Base-by-base conservation (phyloP, 2,329 filamentous ascomycete species). In the Fusarium metavorans region DNA sequence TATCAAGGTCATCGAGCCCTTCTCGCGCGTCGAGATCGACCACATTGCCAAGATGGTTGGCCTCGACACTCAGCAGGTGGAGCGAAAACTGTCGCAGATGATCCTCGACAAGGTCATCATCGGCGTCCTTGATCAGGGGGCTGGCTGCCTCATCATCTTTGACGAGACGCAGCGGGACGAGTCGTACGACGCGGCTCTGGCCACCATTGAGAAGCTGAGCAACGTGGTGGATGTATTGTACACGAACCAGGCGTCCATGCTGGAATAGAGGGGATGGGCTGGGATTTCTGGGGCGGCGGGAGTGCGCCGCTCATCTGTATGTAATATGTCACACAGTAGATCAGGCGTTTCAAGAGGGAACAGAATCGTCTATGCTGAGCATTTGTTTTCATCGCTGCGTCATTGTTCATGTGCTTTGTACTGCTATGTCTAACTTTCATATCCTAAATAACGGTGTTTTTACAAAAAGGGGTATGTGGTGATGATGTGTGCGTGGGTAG, bases 1-100 rank as follows among this genome's bases (percentile, higher is more conserved):
- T 48, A 97, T 98, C 90, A 98, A 99, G 88, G 97, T 99, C 73
- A 99, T 99, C 82, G 97, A 99, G 88, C 97, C 97, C 25, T 99
- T 98, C 87, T 97, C 94, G 80, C 92, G 95, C 72, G 97, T 99
- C 64, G 97, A 99, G 86, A 97, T 99, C 79, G 93, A 93, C 79
- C 97, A 99, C 83, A 95, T 99, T 80, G 96, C 97, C 77, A 95
- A 97, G 88, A 97, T 98, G 93, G 97, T 99, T 62, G 95, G 96
- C 43, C 89, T 99, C 72, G 97, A 98, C 83, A 97, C 94, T 30
- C 93, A 95, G 84, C 96, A 98, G 87, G 97, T 99, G 70, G 97
- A 99, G 90, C 92, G 95, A 79, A 99, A 99, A 89, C 89, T 99
- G 74, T 97, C 94, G 54, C 97, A 99, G 89, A 99, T 99, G 97